These are phyloP conservation scores for Trypanosoma brucei DNA, from an alignment of 208 protist genomes.

Conservation along the genomic window DNA sequence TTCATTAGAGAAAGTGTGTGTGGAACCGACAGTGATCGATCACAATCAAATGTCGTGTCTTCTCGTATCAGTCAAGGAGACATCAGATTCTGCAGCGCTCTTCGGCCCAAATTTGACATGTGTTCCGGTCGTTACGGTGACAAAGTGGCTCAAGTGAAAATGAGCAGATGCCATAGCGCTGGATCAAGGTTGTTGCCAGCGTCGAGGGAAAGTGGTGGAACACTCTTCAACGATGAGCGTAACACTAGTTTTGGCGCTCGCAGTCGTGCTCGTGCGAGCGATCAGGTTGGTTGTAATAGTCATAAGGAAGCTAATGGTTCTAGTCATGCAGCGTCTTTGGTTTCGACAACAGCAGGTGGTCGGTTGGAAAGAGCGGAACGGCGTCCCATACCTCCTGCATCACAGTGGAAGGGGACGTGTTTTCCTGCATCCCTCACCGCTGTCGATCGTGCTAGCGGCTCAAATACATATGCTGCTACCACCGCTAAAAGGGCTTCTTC, in stretches of 20 bases:
- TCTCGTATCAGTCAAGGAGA: conserved; percentile 1
- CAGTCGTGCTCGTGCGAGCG: background rate
- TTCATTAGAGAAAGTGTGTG: conserved; percentile 15
- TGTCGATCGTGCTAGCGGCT: background rate
- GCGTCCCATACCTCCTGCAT: background rate
- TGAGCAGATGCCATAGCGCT: background rate
- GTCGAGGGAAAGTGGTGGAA: too few species aligned
- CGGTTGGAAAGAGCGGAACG: background rate
- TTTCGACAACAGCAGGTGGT: background rate
- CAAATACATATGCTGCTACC: background rate
- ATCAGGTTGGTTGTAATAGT: background rate
- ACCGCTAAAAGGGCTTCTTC: background rate
- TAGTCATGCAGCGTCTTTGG: background rate
- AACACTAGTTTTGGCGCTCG: background rate
- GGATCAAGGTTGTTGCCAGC: too few species aligned
- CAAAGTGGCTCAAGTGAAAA: background rate
- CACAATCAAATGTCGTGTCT: conserved; percentile 7
- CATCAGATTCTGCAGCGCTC: background rate
- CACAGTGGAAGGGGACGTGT: background rate
- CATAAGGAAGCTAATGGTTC: background rate
- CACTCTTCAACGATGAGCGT: too few species aligned
- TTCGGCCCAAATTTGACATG: background rate
- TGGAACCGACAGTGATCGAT: background rate
- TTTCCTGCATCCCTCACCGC: background rate
- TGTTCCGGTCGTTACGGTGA: background rate